Evolutionary conservation across 148 eudicot genomes (phyloP).

Genomic region (Nepenthes gracilis): DNA sequence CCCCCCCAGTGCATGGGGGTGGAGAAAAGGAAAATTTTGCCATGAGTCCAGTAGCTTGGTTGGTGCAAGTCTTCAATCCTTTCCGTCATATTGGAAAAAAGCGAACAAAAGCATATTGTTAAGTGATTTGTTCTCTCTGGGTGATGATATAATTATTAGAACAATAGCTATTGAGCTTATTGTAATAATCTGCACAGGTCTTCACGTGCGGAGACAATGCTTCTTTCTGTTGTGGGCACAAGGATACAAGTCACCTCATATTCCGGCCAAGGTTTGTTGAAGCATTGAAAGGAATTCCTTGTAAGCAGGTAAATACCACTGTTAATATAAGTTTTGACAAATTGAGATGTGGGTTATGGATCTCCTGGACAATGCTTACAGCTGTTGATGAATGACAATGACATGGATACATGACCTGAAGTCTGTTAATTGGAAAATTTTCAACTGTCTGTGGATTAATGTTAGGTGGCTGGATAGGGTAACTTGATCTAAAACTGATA

Average conservation of each 20-base stretch:
- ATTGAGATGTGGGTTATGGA: background rate
- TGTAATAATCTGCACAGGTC: constrained; percentile 36
- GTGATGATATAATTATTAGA: background rate
- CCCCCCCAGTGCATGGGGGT: too few species aligned
- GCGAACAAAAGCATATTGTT: background rate
- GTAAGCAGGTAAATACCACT: constrained; percentile 56
- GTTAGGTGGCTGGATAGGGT: too few species aligned
- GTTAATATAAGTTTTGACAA: background rate
- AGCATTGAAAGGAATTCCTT: constrained; percentile 65
- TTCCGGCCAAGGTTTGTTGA: constrained; percentile 83
- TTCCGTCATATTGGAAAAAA: too few species aligned
- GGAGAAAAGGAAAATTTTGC: too few species aligned
- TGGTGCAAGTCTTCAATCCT: too few species aligned
- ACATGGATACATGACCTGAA: too few species aligned
- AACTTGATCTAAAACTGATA: too few species aligned
- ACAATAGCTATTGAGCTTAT: background rate
- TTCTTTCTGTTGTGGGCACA: constrained; percentile 80
- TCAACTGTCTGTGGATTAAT: too few species aligned
- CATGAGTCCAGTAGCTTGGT: too few species aligned
- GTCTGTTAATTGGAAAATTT: too few species aligned
- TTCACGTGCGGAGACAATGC: constrained; percentile 97
- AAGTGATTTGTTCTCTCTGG: background rate
- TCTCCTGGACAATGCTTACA: background rate
- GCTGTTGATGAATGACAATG: background rate
- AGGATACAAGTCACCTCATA: constrained; percentile 76